Conservation (phyloP, 176 grass and related monocot genomes). For the sorghum (Sorghum bicolor) region DNA sequence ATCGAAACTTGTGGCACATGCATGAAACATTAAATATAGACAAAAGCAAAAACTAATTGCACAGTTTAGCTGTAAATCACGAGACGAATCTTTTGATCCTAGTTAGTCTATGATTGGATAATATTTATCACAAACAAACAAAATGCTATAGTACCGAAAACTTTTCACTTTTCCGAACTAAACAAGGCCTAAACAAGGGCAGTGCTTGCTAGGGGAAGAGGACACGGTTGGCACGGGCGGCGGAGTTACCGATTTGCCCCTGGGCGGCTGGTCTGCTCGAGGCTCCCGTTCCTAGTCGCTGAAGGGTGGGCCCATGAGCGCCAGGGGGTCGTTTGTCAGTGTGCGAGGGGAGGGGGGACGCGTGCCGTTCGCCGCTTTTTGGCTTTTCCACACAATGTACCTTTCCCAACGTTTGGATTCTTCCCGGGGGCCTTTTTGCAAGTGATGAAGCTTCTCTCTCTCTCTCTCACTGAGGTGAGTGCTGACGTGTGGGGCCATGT, state of each 20-base stretch:
- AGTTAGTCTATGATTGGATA: too few species aligned
- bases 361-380: background rate
- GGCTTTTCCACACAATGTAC: background rate
- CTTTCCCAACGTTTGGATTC: conserved; percentile 11
- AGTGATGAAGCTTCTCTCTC: background rate
- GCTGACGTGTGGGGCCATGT: background rate
- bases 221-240: background rate
- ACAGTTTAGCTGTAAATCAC: too few species aligned
- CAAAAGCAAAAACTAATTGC: too few species aligned
- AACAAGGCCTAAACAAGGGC: too few species aligned
- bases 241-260: conserved; percentile 21
- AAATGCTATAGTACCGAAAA: too few species aligned
- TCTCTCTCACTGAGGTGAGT: background rate
- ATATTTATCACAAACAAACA: too few species aligned
- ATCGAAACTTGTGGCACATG: too few species aligned
- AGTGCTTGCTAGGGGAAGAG: too few species aligned
- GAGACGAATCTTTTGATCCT: too few species aligned
- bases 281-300: background rate
- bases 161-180: too few species aligned
- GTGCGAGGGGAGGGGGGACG: background rate
- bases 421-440: background rate
- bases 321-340: background rate
- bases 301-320: background rate
- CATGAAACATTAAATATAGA: too few species aligned
- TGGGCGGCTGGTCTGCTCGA: background rate